phyloP scores from a whole-genome alignment of 2,329 filamentous ascomycete species.

The Trichoderma harzianum region DNA sequence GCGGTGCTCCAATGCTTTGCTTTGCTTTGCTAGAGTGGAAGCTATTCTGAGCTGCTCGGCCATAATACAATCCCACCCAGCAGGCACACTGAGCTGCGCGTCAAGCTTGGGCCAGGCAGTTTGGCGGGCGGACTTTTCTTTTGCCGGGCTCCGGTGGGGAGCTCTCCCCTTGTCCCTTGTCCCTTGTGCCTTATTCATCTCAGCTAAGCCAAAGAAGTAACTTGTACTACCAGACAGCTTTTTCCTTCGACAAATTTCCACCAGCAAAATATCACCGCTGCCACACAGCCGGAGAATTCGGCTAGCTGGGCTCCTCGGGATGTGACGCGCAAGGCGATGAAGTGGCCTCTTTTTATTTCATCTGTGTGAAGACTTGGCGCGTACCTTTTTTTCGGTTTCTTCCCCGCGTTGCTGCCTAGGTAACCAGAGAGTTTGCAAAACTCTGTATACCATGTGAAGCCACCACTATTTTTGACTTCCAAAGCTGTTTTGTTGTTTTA shows the following conservation, averaged over 20 bases:
- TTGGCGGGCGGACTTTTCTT: constrained; percentile 28
- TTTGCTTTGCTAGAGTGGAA: constrained; percentile 21
- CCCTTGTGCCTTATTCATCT: background rate
- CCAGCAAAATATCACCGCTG: constrained; percentile 3
- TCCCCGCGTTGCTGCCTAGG: background rate
- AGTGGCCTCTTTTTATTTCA: constrained; percentile 30
- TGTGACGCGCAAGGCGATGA: constrained; percentile 25
- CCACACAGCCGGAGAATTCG: constrained; percentile 11
- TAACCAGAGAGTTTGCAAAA: background rate
- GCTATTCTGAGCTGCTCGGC: constrained; percentile 33
- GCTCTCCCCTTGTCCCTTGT: constrained; percentile 6
- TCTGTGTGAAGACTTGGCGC: background rate
- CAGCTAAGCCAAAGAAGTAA: background rate
- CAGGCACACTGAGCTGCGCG: constrained; percentile 40
- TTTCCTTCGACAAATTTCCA: background rate
- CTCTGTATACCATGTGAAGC: constrained; percentile 11
- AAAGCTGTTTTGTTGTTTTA: background rate
- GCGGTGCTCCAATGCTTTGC: constrained; percentile 25
- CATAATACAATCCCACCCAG: constrained; percentile 23
- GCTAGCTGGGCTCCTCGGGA: background rate
- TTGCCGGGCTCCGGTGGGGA: constrained; percentile 25
- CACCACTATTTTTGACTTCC: background rate
- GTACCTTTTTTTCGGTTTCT: background rate
- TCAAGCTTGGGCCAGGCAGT: constrained; percentile 30
- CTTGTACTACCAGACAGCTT: background rate